phyloP scores from a whole-genome alignment of 2,329 filamentous ascomycete species.

The Aureobasidium namibiae region DNA sequence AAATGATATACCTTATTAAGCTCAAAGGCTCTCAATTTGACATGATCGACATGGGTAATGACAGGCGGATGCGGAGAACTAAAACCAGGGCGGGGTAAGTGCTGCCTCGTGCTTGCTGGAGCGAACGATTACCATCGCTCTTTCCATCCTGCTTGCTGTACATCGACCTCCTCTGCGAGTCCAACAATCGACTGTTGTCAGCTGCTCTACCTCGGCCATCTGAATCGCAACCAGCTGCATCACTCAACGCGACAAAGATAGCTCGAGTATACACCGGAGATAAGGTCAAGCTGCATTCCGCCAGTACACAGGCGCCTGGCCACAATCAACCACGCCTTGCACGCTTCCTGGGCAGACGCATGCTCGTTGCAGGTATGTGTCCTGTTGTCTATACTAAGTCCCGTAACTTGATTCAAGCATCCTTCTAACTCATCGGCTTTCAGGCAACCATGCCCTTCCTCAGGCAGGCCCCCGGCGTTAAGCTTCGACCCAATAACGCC shows the following conservation, averaged over 20 bases:
- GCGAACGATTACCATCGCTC: neutral
- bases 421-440: neutral
- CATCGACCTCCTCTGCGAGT: no score
- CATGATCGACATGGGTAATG: neutral
- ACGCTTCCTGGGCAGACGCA: neutral
- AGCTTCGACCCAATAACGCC: neutral
- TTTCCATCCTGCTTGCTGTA: neutral
- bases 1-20: neutral
- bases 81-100: neutral
- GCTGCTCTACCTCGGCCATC: neutral
- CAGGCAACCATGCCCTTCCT: constrained; percentile 4
- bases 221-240: neutral
- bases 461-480: neutral
- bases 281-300: neutral
- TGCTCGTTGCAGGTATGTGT: neutral
- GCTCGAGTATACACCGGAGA: neutral
- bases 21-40: neutral
- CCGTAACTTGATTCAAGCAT: neutral
- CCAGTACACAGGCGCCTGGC: neutral
- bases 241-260: neutral
- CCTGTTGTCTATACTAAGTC: neutral
- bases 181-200: no score
- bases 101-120: neutral
- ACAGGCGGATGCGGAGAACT: neutral
- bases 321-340: neutral